These are phyloP conservation scores for Alternaria alternata DNA, from an alignment of 2,329 filamentous ascomycete genomes.

Conservation along the genomic window DNA sequence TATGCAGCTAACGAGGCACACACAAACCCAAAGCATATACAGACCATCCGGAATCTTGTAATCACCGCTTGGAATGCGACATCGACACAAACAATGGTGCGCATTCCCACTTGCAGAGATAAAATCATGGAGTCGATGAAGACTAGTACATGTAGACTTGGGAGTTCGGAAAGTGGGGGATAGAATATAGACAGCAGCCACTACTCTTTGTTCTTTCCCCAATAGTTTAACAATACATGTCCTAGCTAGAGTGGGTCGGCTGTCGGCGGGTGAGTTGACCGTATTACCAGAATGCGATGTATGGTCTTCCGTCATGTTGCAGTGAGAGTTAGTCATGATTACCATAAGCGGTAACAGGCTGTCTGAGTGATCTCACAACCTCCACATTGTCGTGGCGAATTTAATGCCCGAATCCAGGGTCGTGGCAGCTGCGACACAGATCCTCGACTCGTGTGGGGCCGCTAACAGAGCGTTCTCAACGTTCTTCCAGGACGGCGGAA, in stretches of 20 bases:
- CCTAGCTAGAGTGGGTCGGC: too few relatives aligned
- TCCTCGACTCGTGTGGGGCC: constrained; percentile 8
- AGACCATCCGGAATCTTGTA: too few relatives aligned
- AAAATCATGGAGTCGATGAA: accelerated
- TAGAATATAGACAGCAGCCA: too few relatives aligned
- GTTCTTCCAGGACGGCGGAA: background rate
- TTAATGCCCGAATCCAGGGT: constrained; percentile 4
- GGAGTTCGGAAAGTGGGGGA: too few relatives aligned
- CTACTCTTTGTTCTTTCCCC: too few relatives aligned
- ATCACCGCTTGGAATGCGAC: too few relatives aligned
- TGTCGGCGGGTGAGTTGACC: too few relatives aligned
- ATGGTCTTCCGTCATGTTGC: background rate
- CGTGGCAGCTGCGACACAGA: constrained; percentile 2
- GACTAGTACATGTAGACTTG: background rate
- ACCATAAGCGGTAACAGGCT: background rate
- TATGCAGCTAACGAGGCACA: too few relatives aligned
- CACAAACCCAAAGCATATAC: too few relatives aligned
- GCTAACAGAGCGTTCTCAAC: constrained; percentile 13
- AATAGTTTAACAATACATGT: too few relatives aligned
- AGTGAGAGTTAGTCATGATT: background rate
- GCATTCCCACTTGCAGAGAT: too few relatives aligned
- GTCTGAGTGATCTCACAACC: background rate
- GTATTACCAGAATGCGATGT: background rate
- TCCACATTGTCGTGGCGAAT: constrained; percentile 10
- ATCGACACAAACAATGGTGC: too few relatives aligned